Evolutionary conservation across 345 rosid genomes (phyloP), one percentile per base, ranked within the genome.

Genomic region (Acer campestre): DNA sequence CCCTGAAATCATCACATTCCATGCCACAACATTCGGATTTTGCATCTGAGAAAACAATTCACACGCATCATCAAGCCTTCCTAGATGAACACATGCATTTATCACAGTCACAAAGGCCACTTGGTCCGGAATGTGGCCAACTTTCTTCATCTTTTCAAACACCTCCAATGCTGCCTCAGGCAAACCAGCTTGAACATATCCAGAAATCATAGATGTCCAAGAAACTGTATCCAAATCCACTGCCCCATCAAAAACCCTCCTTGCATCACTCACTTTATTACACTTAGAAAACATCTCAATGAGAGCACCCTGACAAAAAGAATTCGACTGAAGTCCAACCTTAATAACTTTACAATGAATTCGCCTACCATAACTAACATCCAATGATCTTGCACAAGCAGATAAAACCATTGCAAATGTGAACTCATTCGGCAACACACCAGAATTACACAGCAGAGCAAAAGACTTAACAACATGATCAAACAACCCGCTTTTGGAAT

Each of bases 1-100:
- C 78, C 95, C 98, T 29, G 99, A 92, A 67, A 95, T 93, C 93
- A 95, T 90, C 79, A 95, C 89, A 84, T 95, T 95, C 97, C 99
- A 93, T 6, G 97, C 96, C 10, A 95, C 91, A 61, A 92, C 93
- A 86, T 91, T 88, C 17, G 89, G 96, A 72, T 70, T 86, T 67
- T 85, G 87, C 86, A 92, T 89, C 82, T 81, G 83, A 65, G 66
- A 62, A 75, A 93, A 93, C 85, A 95, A 78, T 35, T 80, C 74
- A 58, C 82, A 78, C 44, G 98, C 98, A 79, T 90, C 90, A 55
- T 81, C 87, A 73, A 92, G 89, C 89, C 87, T 90, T 84, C 96
- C 94, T 71, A 90, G 80, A 73, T 80, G 79, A 61, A 89, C 77
- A 77, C 75, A 92, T 4, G 94, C 87, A 70, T 88, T 90, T 58